phyloP scores from a whole-genome alignment of 306 rosid genomes.

The Begonia peltatifolia region DNA sequence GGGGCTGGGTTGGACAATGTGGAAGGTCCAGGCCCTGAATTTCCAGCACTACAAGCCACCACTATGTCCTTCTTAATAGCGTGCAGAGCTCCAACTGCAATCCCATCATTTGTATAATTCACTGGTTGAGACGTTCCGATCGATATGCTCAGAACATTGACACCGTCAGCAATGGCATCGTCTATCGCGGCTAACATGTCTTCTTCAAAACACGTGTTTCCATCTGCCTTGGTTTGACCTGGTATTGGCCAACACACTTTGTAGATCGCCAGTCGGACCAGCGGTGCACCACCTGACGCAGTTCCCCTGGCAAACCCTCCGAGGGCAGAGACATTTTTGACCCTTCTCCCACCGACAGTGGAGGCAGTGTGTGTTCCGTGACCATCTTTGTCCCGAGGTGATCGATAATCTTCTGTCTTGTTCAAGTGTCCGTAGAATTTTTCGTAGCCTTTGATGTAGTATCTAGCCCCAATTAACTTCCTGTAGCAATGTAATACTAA shows the following conservation, averaged over 20 bases:
- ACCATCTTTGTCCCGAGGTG: slow-evolving; percentile 80
- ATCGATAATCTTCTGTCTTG: slow-evolving; percentile 42
- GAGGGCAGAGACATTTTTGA: slow-evolving; percentile 25
- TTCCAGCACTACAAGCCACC: slow-evolving; percentile 83
- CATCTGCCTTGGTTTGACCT: slow-evolving; percentile 32
- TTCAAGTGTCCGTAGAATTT: slow-evolving; percentile 31
- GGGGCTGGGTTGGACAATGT: slow-evolving; percentile 64
- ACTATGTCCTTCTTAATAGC: slow-evolving; percentile 59
- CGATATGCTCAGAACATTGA: slow-evolving; percentile 56
- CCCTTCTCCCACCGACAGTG: slow-evolving; percentile 54
- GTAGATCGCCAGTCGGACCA: slow-evolving; percentile 65
- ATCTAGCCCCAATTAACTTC: slow-evolving; percentile 74
- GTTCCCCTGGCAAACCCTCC: slow-evolving; percentile 71
- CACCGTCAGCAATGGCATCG: slow-evolving; percentile 82
- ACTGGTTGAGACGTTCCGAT: slow-evolving; percentile 33
- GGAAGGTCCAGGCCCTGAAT: slow-evolving; percentile 48
- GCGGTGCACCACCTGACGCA: slow-evolving; percentile 70
- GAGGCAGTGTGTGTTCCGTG: slow-evolving; percentile 90
- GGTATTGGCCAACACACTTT: slow-evolving; percentile 92
- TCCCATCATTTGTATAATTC: slow-evolving; percentile 36
- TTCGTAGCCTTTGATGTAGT: slow-evolving; percentile 60
- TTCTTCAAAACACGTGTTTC: slow-evolving; percentile 52
- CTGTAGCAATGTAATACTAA: slow-evolving; percentile 13
- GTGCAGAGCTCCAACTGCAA: slow-evolving; percentile 51
- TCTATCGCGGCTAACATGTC: slow-evolving; percentile 84